These are phyloP conservation scores for Pseudopyricularia cyperi DNA, from an alignment of 2,329 filamentous ascomycete genomes.

Conservation along the genomic window DNA sequence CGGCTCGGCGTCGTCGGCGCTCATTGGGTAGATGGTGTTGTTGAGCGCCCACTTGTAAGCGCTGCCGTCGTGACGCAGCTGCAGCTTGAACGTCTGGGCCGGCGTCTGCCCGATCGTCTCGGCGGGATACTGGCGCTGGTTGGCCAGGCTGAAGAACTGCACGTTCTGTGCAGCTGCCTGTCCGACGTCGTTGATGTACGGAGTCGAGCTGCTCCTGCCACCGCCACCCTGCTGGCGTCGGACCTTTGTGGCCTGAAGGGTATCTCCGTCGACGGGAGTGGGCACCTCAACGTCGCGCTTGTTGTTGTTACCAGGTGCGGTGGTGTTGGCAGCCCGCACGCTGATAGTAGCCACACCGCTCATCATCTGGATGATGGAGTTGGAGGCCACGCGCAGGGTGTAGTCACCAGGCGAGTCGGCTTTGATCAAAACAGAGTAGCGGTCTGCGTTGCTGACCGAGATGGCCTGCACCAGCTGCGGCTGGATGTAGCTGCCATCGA, in stretches of 20 bases:
- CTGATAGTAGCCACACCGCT: conserved; percentile 36
- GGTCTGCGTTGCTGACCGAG: conserved; percentile 34
- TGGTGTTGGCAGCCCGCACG: conserved; percentile 12
- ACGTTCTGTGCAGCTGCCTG: conserved; percentile 23
- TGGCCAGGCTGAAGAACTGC: conserved; percentile 27
- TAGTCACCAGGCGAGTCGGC: conserved; percentile 35
- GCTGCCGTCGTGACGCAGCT: conserved; percentile 24
- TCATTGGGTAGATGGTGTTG: conserved; percentile 24
- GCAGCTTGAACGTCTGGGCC: conserved; percentile 30
- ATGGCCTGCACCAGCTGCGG: conserved; percentile 36
- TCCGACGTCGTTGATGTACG: conserved; percentile 38
- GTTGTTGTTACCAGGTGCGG: not conserved
- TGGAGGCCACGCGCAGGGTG: conserved; percentile 38
- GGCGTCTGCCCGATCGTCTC: conserved; percentile 25
- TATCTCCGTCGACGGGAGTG: not conserved
- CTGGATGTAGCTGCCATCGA: conserved; percentile 40
- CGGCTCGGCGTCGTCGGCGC: conserved; percentile 23
- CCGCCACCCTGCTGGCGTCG: not conserved
- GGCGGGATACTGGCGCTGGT: conserved; percentile 33
- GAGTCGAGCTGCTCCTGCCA: conserved; percentile 11
- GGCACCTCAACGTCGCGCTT: not conserved
- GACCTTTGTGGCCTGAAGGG: not conserved
- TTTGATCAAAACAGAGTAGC: conserved; percentile 36
- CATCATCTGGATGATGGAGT: conserved; percentile 38
- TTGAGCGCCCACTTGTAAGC: conserved; percentile 42